A percentile compares a stretch with the other conserved stretches of the same genome.
phyloP scores from a whole-genome alignment of 1,284 basidiomycete species.

The Wallemia ichthyophaga region DNA sequence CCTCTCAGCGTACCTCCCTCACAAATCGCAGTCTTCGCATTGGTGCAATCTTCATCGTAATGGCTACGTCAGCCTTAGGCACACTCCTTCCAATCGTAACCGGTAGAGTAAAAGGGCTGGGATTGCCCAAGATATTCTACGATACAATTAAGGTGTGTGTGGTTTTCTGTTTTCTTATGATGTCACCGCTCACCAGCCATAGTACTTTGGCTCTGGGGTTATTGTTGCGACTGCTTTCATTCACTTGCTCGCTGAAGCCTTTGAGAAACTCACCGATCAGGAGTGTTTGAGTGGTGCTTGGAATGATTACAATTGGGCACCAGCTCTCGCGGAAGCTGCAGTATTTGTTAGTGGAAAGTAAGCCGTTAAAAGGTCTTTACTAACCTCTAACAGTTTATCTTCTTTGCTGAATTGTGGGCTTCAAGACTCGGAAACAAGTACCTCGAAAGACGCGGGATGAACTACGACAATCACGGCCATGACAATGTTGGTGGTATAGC shows the following conservation, averaged over 20 bases:
- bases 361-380: too few relatives aligned
- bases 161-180: too few relatives aligned
- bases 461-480: slow-evolving; percentile 13
- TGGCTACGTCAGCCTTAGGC: slow-evolving; percentile 32
- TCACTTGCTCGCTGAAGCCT: slow-evolving; percentile 45
- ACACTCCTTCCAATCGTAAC: slow-evolving; percentile 59
- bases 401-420: slow-evolving; percentile 21
- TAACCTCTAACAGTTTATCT: slow-evolving; percentile 21
- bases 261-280: slow-evolving; percentile 32
- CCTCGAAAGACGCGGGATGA: slow-evolving; percentile 5
- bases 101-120: slow-evolving; percentile 25
- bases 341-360: slow-evolving; percentile 23
- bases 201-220: slow-evolving; percentile 74
- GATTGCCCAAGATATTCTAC: slow-evolving; percentile 33
- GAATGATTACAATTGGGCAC: slow-evolving; percentile 30
- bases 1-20: not conserved
- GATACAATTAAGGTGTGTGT: slow-evolving; percentile 40
- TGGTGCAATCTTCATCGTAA: slow-evolving; percentile 64
- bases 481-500: slow-evolving; percentile 3
- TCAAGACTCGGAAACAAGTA: not conserved
- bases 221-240: slow-evolving; percentile 69
- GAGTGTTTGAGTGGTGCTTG: slow-evolving; percentile 41
- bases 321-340: slow-evolving; percentile 45
- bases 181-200: too few relatives aligned
- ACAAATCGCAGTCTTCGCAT: slow-evolving; percentile 25